These are phyloP conservation scores for Apiosordaria backusii DNA, from an alignment of 495 filamentous ascomycete species.

Conservation along the genomic window DNA sequence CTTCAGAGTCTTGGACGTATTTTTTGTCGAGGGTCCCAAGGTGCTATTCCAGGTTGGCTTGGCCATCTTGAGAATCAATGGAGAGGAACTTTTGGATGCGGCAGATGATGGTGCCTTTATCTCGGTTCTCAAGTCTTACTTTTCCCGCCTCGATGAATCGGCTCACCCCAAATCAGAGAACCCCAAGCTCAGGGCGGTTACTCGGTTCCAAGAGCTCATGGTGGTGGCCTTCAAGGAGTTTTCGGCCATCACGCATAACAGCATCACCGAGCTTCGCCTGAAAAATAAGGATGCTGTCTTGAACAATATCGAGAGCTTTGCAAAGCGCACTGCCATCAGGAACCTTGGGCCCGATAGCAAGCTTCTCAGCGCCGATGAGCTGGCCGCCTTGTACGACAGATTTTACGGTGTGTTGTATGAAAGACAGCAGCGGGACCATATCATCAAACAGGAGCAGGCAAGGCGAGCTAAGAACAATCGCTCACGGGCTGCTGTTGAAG, in stretches of 20 bases:
- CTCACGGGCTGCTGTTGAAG: slow-evolving; percentile 49
- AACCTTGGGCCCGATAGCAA: slow-evolving; percentile 97
- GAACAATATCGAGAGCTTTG: slow-evolving; percentile 92
- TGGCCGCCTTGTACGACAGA: slow-evolving; percentile 84
- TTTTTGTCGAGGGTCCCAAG: slow-evolving; percentile 96
- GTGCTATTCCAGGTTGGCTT: slow-evolving; percentile 95
- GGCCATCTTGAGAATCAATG: slow-evolving; percentile 95
- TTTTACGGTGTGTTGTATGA: slow-evolving; percentile 92
- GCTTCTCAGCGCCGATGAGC: slow-evolving; percentile 74
- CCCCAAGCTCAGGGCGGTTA: slow-evolving; percentile 85
- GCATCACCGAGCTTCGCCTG: slow-evolving; percentile 79
- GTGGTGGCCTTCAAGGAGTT: slow-evolving; percentile 99
- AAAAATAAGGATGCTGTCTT: slow-evolving; percentile 92
- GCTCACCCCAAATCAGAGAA: slow-evolving; percentile 95
- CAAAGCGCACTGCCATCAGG: slow-evolving; percentile 91
- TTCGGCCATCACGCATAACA: slow-evolving; percentile 87
- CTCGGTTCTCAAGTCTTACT: slow-evolving; percentile 91
- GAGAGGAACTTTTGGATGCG: slow-evolving; percentile 94
- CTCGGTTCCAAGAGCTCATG: slow-evolving; percentile 95
- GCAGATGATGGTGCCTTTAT: slow-evolving; percentile 96
- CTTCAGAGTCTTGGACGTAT: slow-evolving; percentile 92
- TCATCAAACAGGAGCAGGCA: slow-evolving; percentile 71
- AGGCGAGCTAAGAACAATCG: slow-evolving; percentile 58
- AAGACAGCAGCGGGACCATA: slow-evolving; percentile 73
- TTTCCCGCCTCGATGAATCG: slow-evolving; percentile 87